Evolutionary conservation across 164 flowering plant species (phyloP).

Genomic region (Nymphaea thermarum): DNA sequence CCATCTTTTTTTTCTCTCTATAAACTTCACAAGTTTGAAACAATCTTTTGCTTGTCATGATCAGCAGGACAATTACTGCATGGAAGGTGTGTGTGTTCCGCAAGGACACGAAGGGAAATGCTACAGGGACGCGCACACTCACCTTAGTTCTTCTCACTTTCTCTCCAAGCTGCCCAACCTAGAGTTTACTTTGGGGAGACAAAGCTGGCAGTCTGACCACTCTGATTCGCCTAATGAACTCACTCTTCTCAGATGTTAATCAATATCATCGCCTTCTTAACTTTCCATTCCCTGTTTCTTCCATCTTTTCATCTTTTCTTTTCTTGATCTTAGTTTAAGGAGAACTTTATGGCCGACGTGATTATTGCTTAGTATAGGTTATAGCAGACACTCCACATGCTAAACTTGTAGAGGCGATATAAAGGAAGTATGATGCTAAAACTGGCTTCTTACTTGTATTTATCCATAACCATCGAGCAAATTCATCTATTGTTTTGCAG

Average conservation of each 20-base stretch:
- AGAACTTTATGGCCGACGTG: too few species aligned
- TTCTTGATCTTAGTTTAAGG: neutral
- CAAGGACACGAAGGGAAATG: constrained; percentile 10
- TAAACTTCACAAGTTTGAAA: neutral
- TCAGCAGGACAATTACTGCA: constrained; percentile 18
- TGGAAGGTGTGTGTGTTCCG: constrained; percentile 9
- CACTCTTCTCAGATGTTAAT: constrained; percentile 47
- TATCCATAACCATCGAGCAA: too few species aligned
- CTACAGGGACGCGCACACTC: constrained; percentile 25
- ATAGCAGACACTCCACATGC: too few species aligned
- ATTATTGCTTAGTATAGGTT: too few species aligned
- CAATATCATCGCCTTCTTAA: too few species aligned
- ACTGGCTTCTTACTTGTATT: too few species aligned
- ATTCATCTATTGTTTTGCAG: too few species aligned
- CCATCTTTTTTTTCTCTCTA: too few species aligned
- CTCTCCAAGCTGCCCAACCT: constrained; percentile 29
- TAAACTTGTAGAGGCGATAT: too few species aligned
- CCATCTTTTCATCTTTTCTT: neutral
- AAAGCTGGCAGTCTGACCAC: constrained; percentile 46
- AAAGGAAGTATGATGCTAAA: too few species aligned
- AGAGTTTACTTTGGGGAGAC: constrained; percentile 74
- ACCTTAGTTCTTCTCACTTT: constrained; percentile 4
- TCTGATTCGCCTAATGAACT: constrained; percentile 28
- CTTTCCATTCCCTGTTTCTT: neutral
- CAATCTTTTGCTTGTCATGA: neutral